Percentiles rank a stretch among this genome's conserved stretches.
phyloP scores from a whole-genome alignment of 192 early-diverging fungal species.

The Spinellus fusiger region DNA sequence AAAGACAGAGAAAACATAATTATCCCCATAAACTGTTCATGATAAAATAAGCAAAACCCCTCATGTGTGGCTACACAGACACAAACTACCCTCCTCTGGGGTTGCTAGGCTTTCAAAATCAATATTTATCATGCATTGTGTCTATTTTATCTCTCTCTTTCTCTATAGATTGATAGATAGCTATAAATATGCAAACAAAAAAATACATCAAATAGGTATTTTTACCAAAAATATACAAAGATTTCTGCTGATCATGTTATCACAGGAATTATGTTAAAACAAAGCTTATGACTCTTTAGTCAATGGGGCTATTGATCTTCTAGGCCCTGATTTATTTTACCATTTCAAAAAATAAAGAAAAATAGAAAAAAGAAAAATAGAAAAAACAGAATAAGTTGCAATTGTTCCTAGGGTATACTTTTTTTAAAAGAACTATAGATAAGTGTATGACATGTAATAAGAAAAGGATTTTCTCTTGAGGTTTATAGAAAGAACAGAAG shows the following conservation, averaged over 20 bases:
- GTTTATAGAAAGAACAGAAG: no score
- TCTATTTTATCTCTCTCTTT: neutral
- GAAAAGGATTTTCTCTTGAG: no score
- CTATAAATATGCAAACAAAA: neutral
- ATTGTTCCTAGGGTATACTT: no score
- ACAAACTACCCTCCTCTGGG: neutral
- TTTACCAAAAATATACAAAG: conserved; percentile 1
- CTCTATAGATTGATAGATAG: neutral
- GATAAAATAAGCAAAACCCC: no score
- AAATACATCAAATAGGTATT: neutral
- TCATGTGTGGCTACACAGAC: neutral
- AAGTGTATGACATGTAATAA: no score
- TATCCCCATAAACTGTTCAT: no score
- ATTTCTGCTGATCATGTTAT: conserved; percentile 13
- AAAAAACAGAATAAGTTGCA: no score
- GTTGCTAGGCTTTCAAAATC: neutral
- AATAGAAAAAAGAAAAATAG: neutral
- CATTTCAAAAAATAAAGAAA: neutral
- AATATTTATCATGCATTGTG: neutral
- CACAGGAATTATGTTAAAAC: no score
- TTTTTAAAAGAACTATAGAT: no score
- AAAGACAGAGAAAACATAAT: no score
- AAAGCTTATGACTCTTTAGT: no score
- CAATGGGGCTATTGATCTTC: neutral
- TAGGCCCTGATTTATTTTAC: neutral